A percentile compares a stretch with the other conserved stretches of the same genome.
Conservation (phyloP, 345 rosid species). For the Zanthoxylum bungeanum region DNA sequence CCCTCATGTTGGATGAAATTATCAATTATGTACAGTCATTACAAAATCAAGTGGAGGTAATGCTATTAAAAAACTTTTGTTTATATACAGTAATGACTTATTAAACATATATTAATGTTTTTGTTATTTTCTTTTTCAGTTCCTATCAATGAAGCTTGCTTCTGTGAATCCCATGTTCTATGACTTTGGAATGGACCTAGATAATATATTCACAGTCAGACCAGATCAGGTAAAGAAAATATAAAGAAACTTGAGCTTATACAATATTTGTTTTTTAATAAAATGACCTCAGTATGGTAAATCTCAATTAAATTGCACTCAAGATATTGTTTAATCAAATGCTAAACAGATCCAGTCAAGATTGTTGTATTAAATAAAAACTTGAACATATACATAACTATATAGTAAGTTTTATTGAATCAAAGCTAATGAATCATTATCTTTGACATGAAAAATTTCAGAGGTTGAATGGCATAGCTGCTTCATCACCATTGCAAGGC, state of each 20-base stretch:
- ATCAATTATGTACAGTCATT: slow-evolving; percentile 73
- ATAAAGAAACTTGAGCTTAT: too few relatives aligned
- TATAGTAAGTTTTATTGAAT: too few relatives aligned
- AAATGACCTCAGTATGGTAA: too few relatives aligned
- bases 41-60: slow-evolving; percentile 78
- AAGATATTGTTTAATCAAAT: too few relatives aligned
- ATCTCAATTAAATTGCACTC: too few relatives aligned
- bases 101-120: too few relatives aligned
- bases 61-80: too few relatives aligned
- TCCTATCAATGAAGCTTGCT: slow-evolving; percentile 77
- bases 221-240: slow-evolving; percentile 20
- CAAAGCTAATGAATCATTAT: slow-evolving; percentile 30
- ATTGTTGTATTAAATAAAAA: too few relatives aligned
- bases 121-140: slow-evolving; percentile 34
- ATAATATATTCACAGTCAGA: slow-evolving; percentile 39
- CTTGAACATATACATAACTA: too few relatives aligned
- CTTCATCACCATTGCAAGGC: slow-evolving; percentile 10
- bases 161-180: slow-evolving; percentile 56
- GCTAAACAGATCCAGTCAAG: too few relatives aligned
- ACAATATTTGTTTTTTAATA: too few relatives aligned
- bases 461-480: slow-evolving; percentile 30
- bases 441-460: slow-evolving; percentile 29
- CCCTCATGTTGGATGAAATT: slow-evolving; percentile 82
- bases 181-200: slow-evolving; percentile 55
- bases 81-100: too few relatives aligned